Evolutionary conservation across 1,139 yeast species (phyloP).

Genomic region (Fermentozyma sake): DNA sequence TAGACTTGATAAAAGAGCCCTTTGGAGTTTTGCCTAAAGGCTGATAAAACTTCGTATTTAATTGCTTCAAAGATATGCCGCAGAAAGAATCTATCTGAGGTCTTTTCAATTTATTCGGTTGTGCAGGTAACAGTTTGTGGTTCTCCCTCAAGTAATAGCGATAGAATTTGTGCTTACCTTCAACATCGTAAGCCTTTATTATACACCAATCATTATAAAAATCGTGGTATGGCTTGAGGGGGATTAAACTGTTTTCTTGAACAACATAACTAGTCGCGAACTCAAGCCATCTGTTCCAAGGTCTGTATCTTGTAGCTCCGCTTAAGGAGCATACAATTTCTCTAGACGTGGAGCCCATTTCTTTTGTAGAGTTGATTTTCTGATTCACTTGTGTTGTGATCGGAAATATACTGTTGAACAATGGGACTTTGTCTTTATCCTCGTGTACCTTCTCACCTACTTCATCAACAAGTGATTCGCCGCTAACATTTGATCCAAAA

Average conservation of each 20-base stretch:
- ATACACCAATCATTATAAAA: conserved; percentile 28
- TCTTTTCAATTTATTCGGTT: conserved; percentile 6
- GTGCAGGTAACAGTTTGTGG: conserved; percentile 7
- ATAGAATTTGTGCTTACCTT: conserved; percentile 69
- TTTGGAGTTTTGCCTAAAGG: conserved; percentile 24
- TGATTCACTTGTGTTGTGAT: conserved; percentile 59
- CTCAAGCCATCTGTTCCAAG: conserved; percentile 49
- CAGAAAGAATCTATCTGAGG: conserved; percentile 3
- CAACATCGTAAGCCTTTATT: conserved; percentile 64
- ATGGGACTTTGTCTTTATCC: conserved; percentile 14
- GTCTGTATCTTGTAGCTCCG: conserved; percentile 52
- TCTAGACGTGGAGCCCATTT: conserved; percentile 55
- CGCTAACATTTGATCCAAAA: conserved; percentile 2
- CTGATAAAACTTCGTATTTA: conserved; percentile 18
- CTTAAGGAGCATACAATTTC: conserved; percentile 43
- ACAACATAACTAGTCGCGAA: conserved; percentile 31
- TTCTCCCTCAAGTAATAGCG: conserved; percentile 49
- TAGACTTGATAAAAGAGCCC: no score
- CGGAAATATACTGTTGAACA: conserved; percentile 55
- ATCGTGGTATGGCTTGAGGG: conserved; percentile 19
- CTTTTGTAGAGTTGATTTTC: conserved; percentile 32
- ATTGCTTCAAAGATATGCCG: conserved; percentile 10
- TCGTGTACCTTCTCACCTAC: conserved; percentile 2
- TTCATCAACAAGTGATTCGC: conserved; percentile 1
- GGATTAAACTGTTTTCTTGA: conserved; percentile 20